Evolutionary conservation across 768 basidiomycete genomes (phyloP), one percentile per base, ranked within the genome.

Genomic region (Rhodotorula diobovata): DNA sequence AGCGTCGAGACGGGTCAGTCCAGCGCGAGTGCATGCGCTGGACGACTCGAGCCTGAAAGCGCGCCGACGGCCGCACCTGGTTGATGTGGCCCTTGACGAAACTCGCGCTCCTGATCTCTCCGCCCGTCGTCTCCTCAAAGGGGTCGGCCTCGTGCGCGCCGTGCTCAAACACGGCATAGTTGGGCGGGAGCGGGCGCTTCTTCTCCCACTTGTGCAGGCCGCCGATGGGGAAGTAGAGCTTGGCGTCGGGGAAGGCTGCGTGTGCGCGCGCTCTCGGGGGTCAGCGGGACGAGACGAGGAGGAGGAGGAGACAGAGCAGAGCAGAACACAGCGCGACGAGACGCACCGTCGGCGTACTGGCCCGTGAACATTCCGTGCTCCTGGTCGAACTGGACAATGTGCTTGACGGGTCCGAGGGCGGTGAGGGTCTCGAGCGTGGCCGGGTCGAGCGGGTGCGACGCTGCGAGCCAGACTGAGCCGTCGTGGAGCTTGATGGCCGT

Each of bases 391-490:
- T 54, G 32, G 45, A 55, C 62, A 34, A 76, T 28, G 61, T 70
- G 64, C 87, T 87, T 87, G 63, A 91, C 88, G 21, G 85, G 84
- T 0, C 91, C 90, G 3, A 93, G 81, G 35, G 84, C 82, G 57
- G 86, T 83, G 16, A 91, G 79, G 56, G 85, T 87, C 8, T 80
- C 68, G 77, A 87, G 88, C 6, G 90, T 91, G 37, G 86, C 86
- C 6, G 82, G 81, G 48, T 86, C 85, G 63, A 90, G 81, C 1
- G 89, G 88, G 15, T 88, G 88, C 1, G 90, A 91, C 0, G 90
- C 91, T n/a, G 91, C 82, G 21, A 93, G 83, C 86, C 90, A 93
- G 37, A 93, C 87, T 21, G 85, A 87, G 48, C 88, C 87, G 61
- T 85, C 84, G 50, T 81, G 80, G 34, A 93, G 83, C 80, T 84